Base-by-base conservation (phyloP, 2,329 filamentous ascomycete species). In the Talaromyces sp. region DNA sequence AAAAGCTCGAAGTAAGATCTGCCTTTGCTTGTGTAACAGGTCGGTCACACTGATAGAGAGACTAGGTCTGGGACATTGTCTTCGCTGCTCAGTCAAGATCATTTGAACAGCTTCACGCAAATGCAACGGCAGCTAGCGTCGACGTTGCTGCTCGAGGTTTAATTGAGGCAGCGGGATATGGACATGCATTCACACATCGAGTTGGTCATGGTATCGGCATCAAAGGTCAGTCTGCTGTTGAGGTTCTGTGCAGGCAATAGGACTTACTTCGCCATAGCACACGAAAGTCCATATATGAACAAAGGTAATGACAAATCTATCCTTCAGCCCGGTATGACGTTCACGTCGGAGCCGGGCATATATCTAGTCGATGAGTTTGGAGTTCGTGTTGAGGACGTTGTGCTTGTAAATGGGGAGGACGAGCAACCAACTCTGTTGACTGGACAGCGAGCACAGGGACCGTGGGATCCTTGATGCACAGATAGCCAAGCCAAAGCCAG, bases 141-240 rank as follows among this genome's bases (percentile, higher is more conserved):
- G 86, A 88, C 64, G 80, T 88, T 44, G 85, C 86, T 1, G 86
- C 86, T 5, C 79, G 85, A 1, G 73, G 74, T 0, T 77, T 88
- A 21, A 88, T 88, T 57, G 78, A 82, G 12, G 71, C 80, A 11
- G 85, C 84, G 0, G 85, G 85, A 0, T 88, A 88, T 63, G 84
- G 83, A 0, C 74, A 80, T 21, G 79, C 78, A 0, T 88, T 88
- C 65, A 88, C 85, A 1, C 86, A 88, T 66, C 80, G 86, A 1
- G 75, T 88, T 0, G 86, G 86, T 0, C 86, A 88, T 67, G 83
- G 86, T 1, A 87, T 88, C 55, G 86, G 86, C 0, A 87, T 88
- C 69, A 88, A 88, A 73, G 85, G 69, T 71, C 12, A 52, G 60
- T 54, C 48, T n/a, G n/a, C n/a, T n/a, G n/a, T n/a, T n/a, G n/a